A percentile compares a stretch with the other conserved stretches of the same genome.
Evolutionary conservation across 352 stramenopile species (phyloP).

Genomic region (Pythium plurisporium): DNA sequence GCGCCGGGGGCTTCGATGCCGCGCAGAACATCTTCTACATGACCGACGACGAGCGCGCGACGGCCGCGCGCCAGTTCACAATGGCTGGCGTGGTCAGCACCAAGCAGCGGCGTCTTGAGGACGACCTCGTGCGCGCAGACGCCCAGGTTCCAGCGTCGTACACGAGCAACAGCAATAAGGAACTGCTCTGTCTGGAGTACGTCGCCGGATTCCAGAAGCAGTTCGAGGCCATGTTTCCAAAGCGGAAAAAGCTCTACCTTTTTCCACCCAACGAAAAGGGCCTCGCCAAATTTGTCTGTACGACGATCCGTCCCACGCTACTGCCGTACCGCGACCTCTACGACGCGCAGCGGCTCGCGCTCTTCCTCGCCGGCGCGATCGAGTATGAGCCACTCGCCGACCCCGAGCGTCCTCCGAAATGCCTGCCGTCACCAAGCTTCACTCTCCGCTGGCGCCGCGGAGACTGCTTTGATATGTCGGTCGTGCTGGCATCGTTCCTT

Average conservation of each 20-base stretch:
- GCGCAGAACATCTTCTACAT: slow-evolving; percentile 44
- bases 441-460: slow-evolving; percentile 86
- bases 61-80: slow-evolving; percentile 64
- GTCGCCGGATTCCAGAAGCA: slow-evolving; percentile 88
- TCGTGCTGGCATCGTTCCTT: slow-evolving; percentile 88
- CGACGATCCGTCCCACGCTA: slow-evolving; percentile 90
- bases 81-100: slow-evolving; percentile 73
- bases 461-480: slow-evolving; percentile 92
- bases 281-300: slow-evolving; percentile 93
- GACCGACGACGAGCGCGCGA: slow-evolving; percentile 52
- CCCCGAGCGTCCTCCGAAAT: slow-evolving; percentile 60
- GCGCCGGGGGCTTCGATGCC: slow-evolving; percentile 32
- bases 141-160: slow-evolving; percentile 28
- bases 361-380: slow-evolving; percentile 89
- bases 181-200: slow-evolving; percentile 93
- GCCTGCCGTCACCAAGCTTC: slow-evolving; percentile 80
- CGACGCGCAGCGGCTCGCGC: slow-evolving; percentile 74
- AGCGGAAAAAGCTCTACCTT: slow-evolving; percentile 77
- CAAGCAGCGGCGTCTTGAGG: slow-evolving; percentile 70
- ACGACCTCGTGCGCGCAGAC: slow-evolving; percentile 33
- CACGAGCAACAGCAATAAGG: slow-evolving; percentile 77
- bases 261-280: slow-evolving; percentile 90
- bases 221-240: slow-evolving; percentile 87
- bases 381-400: slow-evolving; percentile 93
- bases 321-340: slow-evolving; percentile 92